Evolutionary conservation across 371 early-diverging fungal genomes (phyloP).

Genomic region (Rhizopus arrhizus): DNA sequence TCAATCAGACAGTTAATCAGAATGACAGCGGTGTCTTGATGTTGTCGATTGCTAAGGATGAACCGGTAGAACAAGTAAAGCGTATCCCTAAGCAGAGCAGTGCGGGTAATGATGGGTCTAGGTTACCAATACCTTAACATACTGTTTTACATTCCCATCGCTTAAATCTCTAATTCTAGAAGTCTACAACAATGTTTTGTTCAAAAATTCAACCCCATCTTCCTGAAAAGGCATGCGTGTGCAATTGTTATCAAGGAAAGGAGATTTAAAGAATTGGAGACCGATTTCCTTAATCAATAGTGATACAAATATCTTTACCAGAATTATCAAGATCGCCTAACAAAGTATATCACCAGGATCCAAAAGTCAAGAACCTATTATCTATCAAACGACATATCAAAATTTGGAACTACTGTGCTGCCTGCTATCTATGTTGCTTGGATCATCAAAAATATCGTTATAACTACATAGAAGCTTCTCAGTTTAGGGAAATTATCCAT

Average conservation of each 20-base stretch:
- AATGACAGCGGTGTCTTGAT: neutral
- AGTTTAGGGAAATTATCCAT: conserved; percentile 17
- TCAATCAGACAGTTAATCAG: neutral
- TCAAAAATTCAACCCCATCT: neutral
- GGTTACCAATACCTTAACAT: neutral
- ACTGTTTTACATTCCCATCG: neutral
- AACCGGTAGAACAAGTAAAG: neutral
- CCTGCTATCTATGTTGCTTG: conserved; percentile 16
- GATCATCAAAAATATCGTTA: conserved; percentile 18
- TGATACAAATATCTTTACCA: conserved; percentile 13
- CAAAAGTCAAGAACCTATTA: conserved; percentile 19
- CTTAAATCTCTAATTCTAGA: neutral
- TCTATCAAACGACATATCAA: conserved; percentile 22
- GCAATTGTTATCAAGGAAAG: conserved; percentile 16
- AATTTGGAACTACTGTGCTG: conserved; percentile 17
- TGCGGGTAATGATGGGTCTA: neutral
- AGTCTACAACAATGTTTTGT: conserved; percentile 29
- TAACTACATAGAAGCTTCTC: conserved; percentile 15
- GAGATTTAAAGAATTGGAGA: conserved; percentile 28
- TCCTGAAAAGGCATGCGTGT: conserved; percentile 16
- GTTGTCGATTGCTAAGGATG: conserved; percentile 8
- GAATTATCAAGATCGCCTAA: conserved; percentile 18
- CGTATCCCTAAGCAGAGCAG: conserved; percentile 4
- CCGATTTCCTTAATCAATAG: conserved; percentile 25
- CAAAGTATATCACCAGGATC: conserved; percentile 20